Percentiles rank a stretch among this genome's conserved stretches.
phyloP scores from a whole-genome alignment of 148 eudicot species.

The Polygonum aviculare region DNA sequence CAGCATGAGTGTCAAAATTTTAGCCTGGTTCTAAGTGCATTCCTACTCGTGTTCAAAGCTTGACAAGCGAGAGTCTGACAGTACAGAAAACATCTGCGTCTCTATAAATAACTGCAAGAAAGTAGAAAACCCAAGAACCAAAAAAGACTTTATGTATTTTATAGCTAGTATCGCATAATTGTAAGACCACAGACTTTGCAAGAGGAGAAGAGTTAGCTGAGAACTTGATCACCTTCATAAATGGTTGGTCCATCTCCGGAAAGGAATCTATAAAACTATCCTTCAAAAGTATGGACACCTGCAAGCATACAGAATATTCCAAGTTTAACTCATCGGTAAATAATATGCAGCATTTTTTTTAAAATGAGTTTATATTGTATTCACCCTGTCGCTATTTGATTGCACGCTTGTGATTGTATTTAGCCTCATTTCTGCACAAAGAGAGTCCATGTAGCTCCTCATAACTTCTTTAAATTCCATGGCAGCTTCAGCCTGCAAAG shows the following conservation, averaged over 20 bases:
- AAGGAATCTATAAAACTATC: constrained; percentile 94
- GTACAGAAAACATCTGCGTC: constrained; percentile 77
- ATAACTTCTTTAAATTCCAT: constrained; percentile 43
- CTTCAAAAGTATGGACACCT: constrained; percentile 90
- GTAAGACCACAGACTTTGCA: not conserved
- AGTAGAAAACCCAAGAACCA: not conserved
- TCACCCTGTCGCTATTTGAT: constrained; percentile 76
- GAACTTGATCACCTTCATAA: constrained; percentile 50
- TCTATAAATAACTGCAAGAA: constrained; percentile 81
- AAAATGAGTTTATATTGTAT: constrained; percentile 11
- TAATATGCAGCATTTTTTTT: not conserved
- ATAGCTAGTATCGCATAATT: not conserved
- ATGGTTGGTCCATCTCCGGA: constrained; percentile 54
- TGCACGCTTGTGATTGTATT: constrained; percentile 93
- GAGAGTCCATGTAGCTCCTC: constrained; percentile 70
- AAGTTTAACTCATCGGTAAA: not conserved
- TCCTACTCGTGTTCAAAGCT: constrained; percentile 42
- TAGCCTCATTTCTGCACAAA: constrained; percentile 70
- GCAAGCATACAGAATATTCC: constrained; percentile 13
- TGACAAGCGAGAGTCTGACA: constrained; percentile 69
- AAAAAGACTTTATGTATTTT: not conserved
- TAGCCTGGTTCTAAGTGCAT: not conserved
- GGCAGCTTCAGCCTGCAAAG: constrained; percentile 77
- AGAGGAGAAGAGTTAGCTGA: not conserved
- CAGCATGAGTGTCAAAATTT: not conserved